phyloP scores from a whole-genome alignment of 2,329 filamentous ascomycete genomes.

The Colletotrichum sp. region DNA sequence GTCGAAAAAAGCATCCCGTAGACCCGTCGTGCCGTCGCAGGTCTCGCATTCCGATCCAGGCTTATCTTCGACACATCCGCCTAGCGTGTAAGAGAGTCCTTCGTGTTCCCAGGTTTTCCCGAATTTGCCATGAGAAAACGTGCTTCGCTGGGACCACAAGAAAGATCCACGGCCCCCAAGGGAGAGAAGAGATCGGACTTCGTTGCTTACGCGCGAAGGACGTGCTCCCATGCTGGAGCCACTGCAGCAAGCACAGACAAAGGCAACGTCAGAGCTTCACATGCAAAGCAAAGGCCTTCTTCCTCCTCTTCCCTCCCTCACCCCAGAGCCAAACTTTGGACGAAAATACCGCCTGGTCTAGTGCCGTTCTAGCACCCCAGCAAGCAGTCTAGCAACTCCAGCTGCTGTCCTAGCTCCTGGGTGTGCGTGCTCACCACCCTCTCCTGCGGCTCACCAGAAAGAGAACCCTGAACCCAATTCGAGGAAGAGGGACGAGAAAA shows the following conservation, averaged over 20 bases:
- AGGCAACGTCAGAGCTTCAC: conserved; percentile 10
- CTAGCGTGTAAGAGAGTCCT: conserved; percentile 1
- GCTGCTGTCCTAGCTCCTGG: background rate
- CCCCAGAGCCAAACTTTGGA: background rate
- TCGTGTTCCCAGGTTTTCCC: background rate
- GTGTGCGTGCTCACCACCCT: background rate
- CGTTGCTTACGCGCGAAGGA: background rate
- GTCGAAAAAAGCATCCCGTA: background rate
- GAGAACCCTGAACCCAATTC: background rate
- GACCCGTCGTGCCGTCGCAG: background rate
- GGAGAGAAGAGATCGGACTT: background rate
- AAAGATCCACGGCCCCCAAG: background rate
- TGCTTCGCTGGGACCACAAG: background rate
- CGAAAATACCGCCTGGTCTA: conserved; percentile 15
- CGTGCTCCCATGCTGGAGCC: background rate
- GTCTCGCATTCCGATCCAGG: background rate
- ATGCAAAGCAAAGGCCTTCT: background rate
- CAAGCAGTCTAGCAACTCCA: background rate
- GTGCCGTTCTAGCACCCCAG: background rate
- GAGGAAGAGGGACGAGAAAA: background rate
- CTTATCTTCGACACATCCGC: background rate
- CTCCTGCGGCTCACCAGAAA: conserved; percentile 6
- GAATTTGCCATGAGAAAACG: background rate
- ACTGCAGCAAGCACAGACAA: background rate
- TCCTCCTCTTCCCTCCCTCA: background rate